Base-by-base conservation (phyloP, 108 stramenopile species). In the Thalassiosira profunda region DNA sequence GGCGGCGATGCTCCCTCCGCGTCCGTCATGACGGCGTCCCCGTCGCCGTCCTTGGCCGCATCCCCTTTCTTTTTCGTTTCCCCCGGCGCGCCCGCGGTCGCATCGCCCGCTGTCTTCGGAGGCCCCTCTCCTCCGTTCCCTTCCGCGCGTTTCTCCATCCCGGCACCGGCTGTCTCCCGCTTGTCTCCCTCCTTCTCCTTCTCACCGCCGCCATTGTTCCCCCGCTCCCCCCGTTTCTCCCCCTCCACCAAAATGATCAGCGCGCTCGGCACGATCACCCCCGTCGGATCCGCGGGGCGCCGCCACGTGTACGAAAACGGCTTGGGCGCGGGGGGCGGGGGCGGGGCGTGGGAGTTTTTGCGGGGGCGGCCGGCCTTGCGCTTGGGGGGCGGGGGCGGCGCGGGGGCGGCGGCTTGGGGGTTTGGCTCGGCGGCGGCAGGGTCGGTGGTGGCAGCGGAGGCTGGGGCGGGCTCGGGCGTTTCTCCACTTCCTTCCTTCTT, bases 301-400 rank as follows among this genome's bases (percentile, higher is more conserved):
- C 72, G 20, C 52, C 74, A 91, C 15, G 41, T 64, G 55, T 91
- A 91, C 14, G 26, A 41, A 72, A 91, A 90, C 4, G 86, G 83
- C 36, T 67, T 43, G 10, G 76, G 69, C 2, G 62, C 51, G 9
- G 62, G 38, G 28, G 57, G 35, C 34, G 55, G 54, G 35, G 64
- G 35, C 55, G 64, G 26, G 0, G 34, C 6, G 20, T 24, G 24
- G 31, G 57, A 51, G 18, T 55, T 40, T 52, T 41, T 24, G 49
- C 34, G 64, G 43, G 58, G 23, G 18, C 67, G 44, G 17, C 55
- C 67, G 0, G 44, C 2, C 0, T 44, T 59, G 42, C 55, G 20
- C 33, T 20, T 59, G 44, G 31, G 29, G 31, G 11, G 18, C 11
- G 18, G 42, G 42, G n/a, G n/a, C n/a, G n/a, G n/a, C n/a, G n/a